Percentiles rank a stretch among this genome's conserved stretches.
Conservation (phyloP, 306 rosid species). For the Trifolium pratense region DNA sequence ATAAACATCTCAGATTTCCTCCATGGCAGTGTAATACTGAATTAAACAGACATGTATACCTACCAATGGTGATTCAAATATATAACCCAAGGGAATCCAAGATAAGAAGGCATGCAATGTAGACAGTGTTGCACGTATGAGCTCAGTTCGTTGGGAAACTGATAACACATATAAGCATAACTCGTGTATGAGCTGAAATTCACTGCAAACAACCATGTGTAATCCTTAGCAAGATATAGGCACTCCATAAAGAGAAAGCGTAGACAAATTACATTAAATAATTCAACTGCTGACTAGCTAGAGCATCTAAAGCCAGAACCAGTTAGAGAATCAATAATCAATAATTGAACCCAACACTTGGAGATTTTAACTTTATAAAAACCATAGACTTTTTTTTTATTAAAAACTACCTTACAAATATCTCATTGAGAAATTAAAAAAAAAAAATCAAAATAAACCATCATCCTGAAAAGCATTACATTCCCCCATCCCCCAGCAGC, state of each 20-base stretch:
- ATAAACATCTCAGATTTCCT: slow-evolving; percentile 27
- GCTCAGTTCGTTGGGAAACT: slow-evolving; percentile 91
- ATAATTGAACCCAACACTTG: not conserved
- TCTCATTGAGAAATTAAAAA: not conserved
- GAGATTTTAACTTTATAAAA: not conserved
- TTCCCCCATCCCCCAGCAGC: not conserved
- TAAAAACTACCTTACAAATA: not conserved
- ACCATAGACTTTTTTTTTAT: not conserved
- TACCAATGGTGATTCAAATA: slow-evolving; percentile 95
- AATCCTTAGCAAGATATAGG: slow-evolving; percentile 34
- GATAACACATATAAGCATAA: slow-evolving; percentile 93
- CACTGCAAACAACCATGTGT: slow-evolving; percentile 68
- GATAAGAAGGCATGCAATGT: slow-evolving; percentile 97
- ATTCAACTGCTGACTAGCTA: not conserved
- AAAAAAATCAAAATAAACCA: not conserved
- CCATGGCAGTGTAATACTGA: slow-evolving; percentile 5
- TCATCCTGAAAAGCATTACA: not conserved
- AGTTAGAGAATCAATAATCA: slow-evolving; percentile 1
- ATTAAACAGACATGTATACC: slow-evolving; percentile 39
- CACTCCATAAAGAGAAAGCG: not conserved
- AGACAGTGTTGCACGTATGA: slow-evolving; percentile 87
- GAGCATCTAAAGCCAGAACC: slow-evolving; percentile 7
- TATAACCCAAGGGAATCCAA: slow-evolving; percentile 98
- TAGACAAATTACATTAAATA: not conserved
- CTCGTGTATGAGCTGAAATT: slow-evolving; percentile 98